Base-by-base conservation (phyloP, 805 yeast genomes). In the Wickerhamomyces chambardii region DNA sequence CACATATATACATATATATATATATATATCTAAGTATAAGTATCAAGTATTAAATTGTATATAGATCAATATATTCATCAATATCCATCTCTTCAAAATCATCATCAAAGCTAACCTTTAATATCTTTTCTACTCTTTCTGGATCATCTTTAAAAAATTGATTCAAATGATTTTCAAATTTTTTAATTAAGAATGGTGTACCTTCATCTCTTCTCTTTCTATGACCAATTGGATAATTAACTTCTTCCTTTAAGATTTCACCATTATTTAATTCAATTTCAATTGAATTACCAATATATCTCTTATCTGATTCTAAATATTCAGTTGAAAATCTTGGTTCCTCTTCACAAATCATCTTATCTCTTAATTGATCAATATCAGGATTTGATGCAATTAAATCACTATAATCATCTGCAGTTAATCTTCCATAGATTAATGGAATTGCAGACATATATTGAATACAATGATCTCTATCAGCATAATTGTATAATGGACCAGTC, bases 391-490 rank as follows among this genome's bases (percentile, higher is more conserved):
- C 80, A 34, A 68, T 51, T 4, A 44, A 44, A 50, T 74, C 79
- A 29, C 67, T 52, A 55, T 74, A 74, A 51, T 73, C 78, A 45
- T 70, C 73, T 6, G 80, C 80, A 24, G 75, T 70, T 36, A 74
- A 54, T 36, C 73, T 62, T 30, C 81, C 81, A 45, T 62, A 57
- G 40, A 75, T 62, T 38, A 74, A 54, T 25, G 80, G 78, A 25
- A 73, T 48, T 15, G 81, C 80, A 32, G 66, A 65, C 80, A 74
- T 74, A 55, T 74, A 74, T 50, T 74, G 81, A 42, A 74, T 73
- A 54, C 80, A 74, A 51, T 74, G 81, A 45, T 74, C 81, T 43
- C 81, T 63, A 52, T 74, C 81, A 16, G 81, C 81, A 48, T 74
- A 75, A 58, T 75, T 74, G 58, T 73, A 63, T 35, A 74, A 54